Evolutionary conservation across 2,329 filamentous ascomycete genomes (phyloP).

Genomic region (Blastomyces gilchristii): DNA sequence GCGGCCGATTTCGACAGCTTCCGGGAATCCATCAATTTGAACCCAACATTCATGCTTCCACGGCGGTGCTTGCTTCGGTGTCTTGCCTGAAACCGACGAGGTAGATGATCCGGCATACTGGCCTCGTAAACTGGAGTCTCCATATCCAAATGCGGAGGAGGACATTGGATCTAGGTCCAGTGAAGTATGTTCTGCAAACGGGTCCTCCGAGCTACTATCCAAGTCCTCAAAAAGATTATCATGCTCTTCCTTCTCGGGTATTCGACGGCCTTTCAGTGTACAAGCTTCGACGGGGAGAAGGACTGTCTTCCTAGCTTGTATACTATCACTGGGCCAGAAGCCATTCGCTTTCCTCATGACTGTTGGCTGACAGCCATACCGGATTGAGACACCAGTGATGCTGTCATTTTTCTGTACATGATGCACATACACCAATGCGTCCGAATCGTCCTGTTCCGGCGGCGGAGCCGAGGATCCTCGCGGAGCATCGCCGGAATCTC

Average conservation of each 20-base stretch:
- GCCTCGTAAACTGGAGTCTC: not conserved
- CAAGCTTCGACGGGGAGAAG: constrained; percentile 84
- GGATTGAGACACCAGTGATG: constrained; percentile 79
- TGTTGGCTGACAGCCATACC: constrained; percentile 76
- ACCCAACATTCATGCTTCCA: constrained; percentile 92
- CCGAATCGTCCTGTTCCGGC: constrained; percentile 51
- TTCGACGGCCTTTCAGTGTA: constrained; percentile 61
- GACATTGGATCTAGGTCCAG: not conserved
- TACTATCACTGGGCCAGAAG: constrained; percentile 86
- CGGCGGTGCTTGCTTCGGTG: constrained; percentile 46
- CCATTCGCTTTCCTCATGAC: constrained; percentile 79
- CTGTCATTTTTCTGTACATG: constrained; percentile 74
- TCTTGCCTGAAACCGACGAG: constrained; percentile 6
- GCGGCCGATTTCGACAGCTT: constrained; percentile 74
- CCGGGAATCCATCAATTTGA: constrained; percentile 57
- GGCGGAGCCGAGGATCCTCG: constrained; percentile 22
- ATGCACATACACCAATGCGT: constrained; percentile 84
- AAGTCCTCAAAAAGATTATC: constrained; percentile 10
- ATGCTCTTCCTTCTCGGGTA: constrained; percentile 25
- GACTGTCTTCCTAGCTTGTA: constrained; percentile 72
- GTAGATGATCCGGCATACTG: constrained; percentile 9
- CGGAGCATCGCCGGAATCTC: constrained; percentile 33
- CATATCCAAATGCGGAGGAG: not conserved
- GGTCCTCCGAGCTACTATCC: not conserved
- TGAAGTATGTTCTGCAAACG: not conserved